Conservation (phyloP, 2,329 filamentous ascomycete genomes). For the Colletotrichum australisinense region DNA sequence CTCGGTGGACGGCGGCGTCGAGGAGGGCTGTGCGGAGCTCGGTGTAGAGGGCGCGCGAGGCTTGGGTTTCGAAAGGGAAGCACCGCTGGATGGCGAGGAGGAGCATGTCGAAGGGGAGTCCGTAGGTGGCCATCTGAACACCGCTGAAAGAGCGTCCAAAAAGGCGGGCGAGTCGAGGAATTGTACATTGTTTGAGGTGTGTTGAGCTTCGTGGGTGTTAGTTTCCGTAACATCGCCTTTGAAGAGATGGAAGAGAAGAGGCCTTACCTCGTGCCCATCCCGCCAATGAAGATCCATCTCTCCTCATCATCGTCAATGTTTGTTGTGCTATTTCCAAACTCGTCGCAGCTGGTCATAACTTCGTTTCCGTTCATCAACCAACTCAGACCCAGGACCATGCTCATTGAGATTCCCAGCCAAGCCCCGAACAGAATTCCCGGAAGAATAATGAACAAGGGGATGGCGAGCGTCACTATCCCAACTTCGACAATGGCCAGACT, state of each 20-base stretch:
- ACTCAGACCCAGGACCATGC: slow-evolving; percentile 40
- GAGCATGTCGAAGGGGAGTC: slow-evolving; percentile 64
- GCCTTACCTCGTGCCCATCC: slow-evolving; percentile 47
- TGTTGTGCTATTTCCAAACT: slow-evolving; percentile 42
- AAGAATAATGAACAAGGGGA: slow-evolving; percentile 44
- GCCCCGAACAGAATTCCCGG: slow-evolving; percentile 44
- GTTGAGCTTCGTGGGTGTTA: slow-evolving; percentile 39
- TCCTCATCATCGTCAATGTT: slow-evolving; percentile 43
- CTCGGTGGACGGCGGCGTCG: slow-evolving; percentile 45
- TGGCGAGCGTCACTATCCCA: slow-evolving; percentile 39
- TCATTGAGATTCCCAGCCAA: slow-evolving; percentile 41
- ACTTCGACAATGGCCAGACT: slow-evolving; percentile 41
- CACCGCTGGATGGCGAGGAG: slow-evolving; percentile 47
- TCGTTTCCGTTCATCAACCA: slow-evolving; percentile 44
- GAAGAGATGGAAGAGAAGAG: neutral
- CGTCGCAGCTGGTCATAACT: slow-evolving; percentile 36
- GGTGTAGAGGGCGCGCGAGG: slow-evolving; percentile 47
- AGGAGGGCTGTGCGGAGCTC: slow-evolving; percentile 50
- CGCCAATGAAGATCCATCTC: slow-evolving; percentile 49
- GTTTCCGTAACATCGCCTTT: neutral
- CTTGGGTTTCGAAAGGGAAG: slow-evolving; percentile 43
- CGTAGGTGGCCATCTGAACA: slow-evolving; percentile 62
- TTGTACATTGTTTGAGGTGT: slow-evolving; percentile 42
- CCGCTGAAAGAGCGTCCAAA: slow-evolving; percentile 57
- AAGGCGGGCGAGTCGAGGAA: slow-evolving; percentile 48